Base-by-base conservation (phyloP, 129 eudicot genomes). In the Flaveria bidentis region DNA sequence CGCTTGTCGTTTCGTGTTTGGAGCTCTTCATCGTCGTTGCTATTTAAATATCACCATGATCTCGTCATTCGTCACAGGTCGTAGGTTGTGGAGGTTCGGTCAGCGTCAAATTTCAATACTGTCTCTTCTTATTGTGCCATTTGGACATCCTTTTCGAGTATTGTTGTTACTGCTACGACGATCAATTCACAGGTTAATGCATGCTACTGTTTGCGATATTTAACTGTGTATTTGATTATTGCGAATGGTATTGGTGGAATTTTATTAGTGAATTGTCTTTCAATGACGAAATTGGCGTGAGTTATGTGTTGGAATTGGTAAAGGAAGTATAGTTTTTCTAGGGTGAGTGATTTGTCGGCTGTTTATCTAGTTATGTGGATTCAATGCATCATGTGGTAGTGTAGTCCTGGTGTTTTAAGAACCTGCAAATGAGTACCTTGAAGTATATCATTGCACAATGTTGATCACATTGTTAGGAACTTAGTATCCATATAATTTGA, bases 121-220 rank as follows among this genome's bases (percentile, higher is more conserved):
- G 52, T 55, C 67, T 41, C 52, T 53, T 12, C 60, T 36, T 16
- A 10, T 76, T 45, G 45, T 84, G 93, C 90, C 93, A 88, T 84
- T 88, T 88, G 93, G 88, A 90, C 42, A 68, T 82, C 25, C 4
- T 25, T 60, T 50, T 13, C 52, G 1, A 33, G 25, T 76, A 68
- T 22, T 79, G 25, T 61, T 55, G 63, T 61, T 61, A n/a, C 74
- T 28, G 42, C 25, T 53, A 33, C 81, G 18, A 2, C 36, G 30
- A 11, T 36, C 41, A 36, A 36, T 36, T 77, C 65, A 76, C 79
- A 73, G 86, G 88, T 75, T 61, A 41, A 72, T 56, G 58, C 69
- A 23, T 81, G 52, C 17, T 33, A 57, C 53, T 64, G 58, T 73
- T 12, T 73, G 52, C n/a, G 47, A 9, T 65, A 41, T 46, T 82